These are phyloP conservation scores for Clarireedia sp. DNA, from an alignment of 2,329 filamentous ascomycete genomes.

Conservation along the genomic window DNA sequence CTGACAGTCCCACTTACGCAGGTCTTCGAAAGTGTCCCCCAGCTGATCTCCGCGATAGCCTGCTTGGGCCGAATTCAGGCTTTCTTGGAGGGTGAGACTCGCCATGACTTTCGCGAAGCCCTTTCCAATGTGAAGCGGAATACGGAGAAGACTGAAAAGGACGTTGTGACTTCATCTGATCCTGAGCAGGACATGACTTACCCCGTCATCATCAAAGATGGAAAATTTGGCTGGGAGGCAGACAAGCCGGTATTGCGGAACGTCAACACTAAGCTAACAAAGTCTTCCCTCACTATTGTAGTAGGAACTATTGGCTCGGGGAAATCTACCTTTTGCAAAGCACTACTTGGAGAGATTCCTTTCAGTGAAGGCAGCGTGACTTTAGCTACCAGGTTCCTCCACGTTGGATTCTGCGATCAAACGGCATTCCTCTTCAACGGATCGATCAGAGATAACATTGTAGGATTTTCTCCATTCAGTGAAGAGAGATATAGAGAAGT, in stretches of 20 bases:
- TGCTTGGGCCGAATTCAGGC: conserved; percentile 9
- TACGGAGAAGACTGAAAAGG: conserved; percentile 1
- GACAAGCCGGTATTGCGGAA: conserved; percentile 18
- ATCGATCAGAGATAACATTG: conserved; percentile 33
- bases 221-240: conserved; percentile 25
- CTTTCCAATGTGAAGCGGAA: conserved; percentile 5
- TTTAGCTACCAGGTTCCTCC: conserved; percentile 11
- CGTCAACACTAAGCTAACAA: conserved; percentile 12
- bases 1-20: conserved; percentile 16
- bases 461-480: conserved; percentile 25
- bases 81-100: conserved; percentile 14
- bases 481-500: conserved; percentile 22
- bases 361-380: conserved; percentile 21
- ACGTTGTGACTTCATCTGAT: not conserved
- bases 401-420: conserved; percentile 36
- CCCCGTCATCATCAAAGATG: conserved; percentile 16
- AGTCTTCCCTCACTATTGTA: conserved; percentile 21
- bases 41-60: conserved; percentile 13
- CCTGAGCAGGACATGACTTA: not conserved
- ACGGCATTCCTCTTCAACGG: conserved; percentile 36
- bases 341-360: conserved; percentile 31
- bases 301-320: conserved; percentile 27
- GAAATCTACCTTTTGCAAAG: conserved; percentile 31
- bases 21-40: conserved; percentile 17
- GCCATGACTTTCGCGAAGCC: conserved; percentile 13